phyloP scores from a whole-genome alignment of 1,284 basidiomycete species.

The Veloboletus limbatus region DNA sequence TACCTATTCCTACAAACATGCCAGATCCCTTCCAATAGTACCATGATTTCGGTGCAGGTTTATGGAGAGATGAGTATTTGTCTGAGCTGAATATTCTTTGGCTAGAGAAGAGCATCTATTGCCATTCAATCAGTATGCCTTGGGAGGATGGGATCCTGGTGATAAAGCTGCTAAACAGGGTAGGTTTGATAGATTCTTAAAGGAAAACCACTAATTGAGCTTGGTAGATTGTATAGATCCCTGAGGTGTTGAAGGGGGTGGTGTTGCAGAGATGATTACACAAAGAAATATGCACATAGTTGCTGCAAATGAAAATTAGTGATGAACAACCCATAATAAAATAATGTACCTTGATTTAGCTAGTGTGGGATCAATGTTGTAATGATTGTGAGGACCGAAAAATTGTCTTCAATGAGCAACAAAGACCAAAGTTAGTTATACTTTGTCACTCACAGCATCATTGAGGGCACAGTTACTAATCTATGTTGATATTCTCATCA shows the following conservation, averaged over 20 bases:
- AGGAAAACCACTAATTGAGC: neutral
- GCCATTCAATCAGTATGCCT: neutral
- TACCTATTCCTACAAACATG: neutral
- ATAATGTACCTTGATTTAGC: no score
- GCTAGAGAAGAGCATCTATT: neutral
- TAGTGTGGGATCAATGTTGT: no score
- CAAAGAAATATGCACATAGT: no score
- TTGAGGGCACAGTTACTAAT: no score
- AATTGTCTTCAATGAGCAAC: no score
- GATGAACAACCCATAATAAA: no score
- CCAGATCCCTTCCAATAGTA: neutral
- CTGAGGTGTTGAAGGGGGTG: neutral
- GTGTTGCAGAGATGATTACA: no score
- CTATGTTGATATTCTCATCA: no score
- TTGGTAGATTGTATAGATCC: neutral
- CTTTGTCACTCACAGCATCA: no score
- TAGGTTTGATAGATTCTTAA: neutral
- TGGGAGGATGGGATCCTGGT: neutral
- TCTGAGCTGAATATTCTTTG: neutral
- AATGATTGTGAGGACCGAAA: no score
- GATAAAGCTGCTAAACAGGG: neutral
- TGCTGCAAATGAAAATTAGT: no score
- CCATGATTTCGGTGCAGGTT: neutral
- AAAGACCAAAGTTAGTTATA: no score
- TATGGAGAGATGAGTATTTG: neutral